Evolutionary conservation across 2,329 filamentous ascomycete genomes (phyloP).

Genomic region (Penicillium decumbens): DNA sequence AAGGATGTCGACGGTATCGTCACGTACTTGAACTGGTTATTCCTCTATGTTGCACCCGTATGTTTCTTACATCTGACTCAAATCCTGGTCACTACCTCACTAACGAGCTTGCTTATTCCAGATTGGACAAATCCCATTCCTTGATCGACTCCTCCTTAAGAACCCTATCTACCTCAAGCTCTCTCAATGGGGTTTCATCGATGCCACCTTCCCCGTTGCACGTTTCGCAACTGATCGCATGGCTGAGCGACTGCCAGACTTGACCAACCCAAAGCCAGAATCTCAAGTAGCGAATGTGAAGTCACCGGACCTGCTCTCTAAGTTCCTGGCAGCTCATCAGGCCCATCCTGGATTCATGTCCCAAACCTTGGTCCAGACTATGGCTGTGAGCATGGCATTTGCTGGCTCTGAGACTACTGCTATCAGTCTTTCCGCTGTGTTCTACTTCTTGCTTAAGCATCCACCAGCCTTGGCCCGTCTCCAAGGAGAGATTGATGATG

Average conservation of each 20-base stretch:
- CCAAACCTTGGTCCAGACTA: slow-evolving; percentile 26
- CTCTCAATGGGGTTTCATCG: slow-evolving; percentile 22
- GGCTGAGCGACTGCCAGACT: slow-evolving; percentile 17
- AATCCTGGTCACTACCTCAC: slow-evolving; percentile 7
- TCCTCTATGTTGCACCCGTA: slow-evolving; percentile 13
- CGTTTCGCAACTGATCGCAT: slow-evolving; percentile 22
- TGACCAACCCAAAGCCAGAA: not conserved
- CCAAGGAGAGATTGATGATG: slow-evolving; percentile 59
- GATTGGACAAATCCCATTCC: slow-evolving; percentile 67
- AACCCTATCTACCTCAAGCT: slow-evolving; percentile 55
- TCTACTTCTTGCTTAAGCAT: slow-evolving; percentile 68
- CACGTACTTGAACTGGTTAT: slow-evolving; percentile 47
- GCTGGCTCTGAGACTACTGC: slow-evolving; percentile 77
- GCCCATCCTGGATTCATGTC: slow-evolving; percentile 27
- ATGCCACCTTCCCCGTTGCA: slow-evolving; percentile 23
- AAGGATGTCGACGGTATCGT: slow-evolving; percentile 73
- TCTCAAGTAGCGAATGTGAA: slow-evolving; percentile 3
- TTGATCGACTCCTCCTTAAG: slow-evolving; percentile 67
- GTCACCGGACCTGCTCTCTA: slow-evolving; percentile 22
- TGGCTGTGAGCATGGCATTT: slow-evolving; percentile 41
- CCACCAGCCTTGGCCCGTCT: slow-evolving; percentile 35
- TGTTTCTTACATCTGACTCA: not conserved
- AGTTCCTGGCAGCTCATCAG: slow-evolving; percentile 26
- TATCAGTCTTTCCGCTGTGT: slow-evolving; percentile 65
- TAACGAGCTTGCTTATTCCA: not conserved